phyloP scores from a whole-genome alignment of 257 asterid species.

The Solanum piurae region DNA sequence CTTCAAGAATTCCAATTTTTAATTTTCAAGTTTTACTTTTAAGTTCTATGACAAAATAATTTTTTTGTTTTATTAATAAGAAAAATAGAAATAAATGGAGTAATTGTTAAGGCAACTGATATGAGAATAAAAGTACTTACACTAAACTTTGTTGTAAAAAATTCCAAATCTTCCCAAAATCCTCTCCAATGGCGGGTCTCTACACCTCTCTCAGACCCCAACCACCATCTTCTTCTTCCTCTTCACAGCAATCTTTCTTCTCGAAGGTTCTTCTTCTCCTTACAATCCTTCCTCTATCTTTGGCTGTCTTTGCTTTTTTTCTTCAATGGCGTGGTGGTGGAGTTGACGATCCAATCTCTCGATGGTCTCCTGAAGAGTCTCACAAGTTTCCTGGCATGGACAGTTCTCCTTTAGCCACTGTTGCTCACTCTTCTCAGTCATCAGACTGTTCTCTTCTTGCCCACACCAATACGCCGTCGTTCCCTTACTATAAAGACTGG shows the following conservation, averaged over 20 bases:
- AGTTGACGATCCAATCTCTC: slow-evolving; percentile 33
- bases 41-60: neutral
- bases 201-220: slow-evolving; percentile 28
- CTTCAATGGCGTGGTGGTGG: slow-evolving; percentile 54
- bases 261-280: slow-evolving; percentile 30
- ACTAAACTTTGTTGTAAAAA: neutral
- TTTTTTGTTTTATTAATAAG: neutral
- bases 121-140: neutral
- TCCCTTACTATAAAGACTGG: slow-evolving; percentile 42
- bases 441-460: slow-evolving; percentile 28
- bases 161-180: neutral
- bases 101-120: neutral
- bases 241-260: slow-evolving; percentile 13
- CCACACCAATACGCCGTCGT: slow-evolving; percentile 11
- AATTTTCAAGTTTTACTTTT: neutral
- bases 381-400: slow-evolving; percentile 46
- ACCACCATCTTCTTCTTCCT: slow-evolving; percentile 21
- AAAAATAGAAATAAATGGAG: neutral
- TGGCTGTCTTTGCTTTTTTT: slow-evolving; percentile 35
- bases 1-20: neutral
- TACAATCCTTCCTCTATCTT: slow-evolving; percentile 27
- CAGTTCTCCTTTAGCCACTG: slow-evolving; percentile 17
- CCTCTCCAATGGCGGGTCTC: slow-evolving; percentile 32
- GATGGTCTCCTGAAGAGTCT: slow-evolving; percentile 38
- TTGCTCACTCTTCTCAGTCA: slow-evolving; percentile 7